A percentile compares a stretch with the other conserved stretches of the same genome.
Conservation (phyloP, 805 yeast species). For the Spathaspora boniae region DNA sequence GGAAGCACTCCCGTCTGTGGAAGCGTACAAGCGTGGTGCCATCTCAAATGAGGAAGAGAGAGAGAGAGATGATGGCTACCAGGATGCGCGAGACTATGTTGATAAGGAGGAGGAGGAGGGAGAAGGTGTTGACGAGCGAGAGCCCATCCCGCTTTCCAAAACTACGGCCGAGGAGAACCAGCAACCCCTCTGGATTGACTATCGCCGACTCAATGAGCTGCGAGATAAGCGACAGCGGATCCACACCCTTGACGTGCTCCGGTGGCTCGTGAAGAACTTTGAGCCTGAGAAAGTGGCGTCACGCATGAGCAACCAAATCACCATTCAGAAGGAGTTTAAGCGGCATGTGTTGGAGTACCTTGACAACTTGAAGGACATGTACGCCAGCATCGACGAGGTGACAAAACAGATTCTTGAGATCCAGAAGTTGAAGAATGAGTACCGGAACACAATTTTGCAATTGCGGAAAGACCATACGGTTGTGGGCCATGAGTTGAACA, state of each 20-base stretch:
- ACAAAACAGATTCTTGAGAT: conserved; percentile 23
- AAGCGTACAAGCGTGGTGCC: too few relatives aligned
- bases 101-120: too few relatives aligned
- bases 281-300: conserved; percentile 18
- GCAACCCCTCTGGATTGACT: conserved; percentile 26
- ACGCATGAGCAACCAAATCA: conserved; percentile 16
- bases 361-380: conserved; percentile 29
- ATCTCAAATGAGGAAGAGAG: too few relatives aligned
- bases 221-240: conserved; percentile 24
- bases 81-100: too few relatives aligned
- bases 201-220: conserved; percentile 24
- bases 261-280: conserved; percentile 27
- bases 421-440: conserved; percentile 30
- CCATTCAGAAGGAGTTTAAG: conserved; percentile 30
- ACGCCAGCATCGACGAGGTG: conserved; percentile 32
- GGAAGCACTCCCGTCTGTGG: too few relatives aligned
- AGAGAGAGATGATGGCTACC: too few relatives aligned
- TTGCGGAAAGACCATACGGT: conserved; percentile 25
- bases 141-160: conserved; percentile 16
- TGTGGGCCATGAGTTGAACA: conserved; percentile 31
- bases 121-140: too few relatives aligned
- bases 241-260: conserved; percentile 36
- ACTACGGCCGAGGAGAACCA: conserved; percentile 20
- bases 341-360: conserved; percentile 26
- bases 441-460: conserved; percentile 28